Evolutionary conservation across 2,329 filamentous ascomycete genomes (phyloP).

Genomic region (Pseudogymnoascus sp.): DNA sequence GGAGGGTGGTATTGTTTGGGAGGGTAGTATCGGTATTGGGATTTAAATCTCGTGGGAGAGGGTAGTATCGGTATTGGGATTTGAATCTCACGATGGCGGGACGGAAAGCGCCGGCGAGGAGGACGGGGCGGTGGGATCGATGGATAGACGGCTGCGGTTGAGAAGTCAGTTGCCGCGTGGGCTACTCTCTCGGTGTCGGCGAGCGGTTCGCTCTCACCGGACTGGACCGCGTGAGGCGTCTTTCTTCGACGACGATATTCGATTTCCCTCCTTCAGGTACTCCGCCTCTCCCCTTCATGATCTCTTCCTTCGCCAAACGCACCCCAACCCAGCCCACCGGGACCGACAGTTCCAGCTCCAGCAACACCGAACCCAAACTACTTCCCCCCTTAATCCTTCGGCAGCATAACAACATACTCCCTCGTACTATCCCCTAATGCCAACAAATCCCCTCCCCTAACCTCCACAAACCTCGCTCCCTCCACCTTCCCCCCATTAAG

Average conservation of each 20-base stretch:
- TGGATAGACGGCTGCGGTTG: not conserved
- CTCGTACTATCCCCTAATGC: slow-evolving; percentile 80
- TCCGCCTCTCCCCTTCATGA: not conserved
- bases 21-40: too few relatives aligned
- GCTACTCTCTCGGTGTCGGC: not conserved
- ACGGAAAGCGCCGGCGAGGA: not conserved
- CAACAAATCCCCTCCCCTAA: slow-evolving; percentile 82
- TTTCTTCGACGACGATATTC: not conserved
- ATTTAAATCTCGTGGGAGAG: too few relatives aligned
- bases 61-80: not conserved
- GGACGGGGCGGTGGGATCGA: too few relatives aligned
- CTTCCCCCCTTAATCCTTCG: slow-evolving; percentile 19
- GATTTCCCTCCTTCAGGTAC: not conserved
- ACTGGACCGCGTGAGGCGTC: not conserved
- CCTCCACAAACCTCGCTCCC: slow-evolving; percentile 72
- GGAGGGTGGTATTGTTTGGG: too few relatives aligned
- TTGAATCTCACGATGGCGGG: not conserved
- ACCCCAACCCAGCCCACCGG: not conserved
- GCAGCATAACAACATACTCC: slow-evolving; percentile 93
- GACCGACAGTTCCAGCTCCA: too few relatives aligned
- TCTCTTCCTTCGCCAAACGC: not conserved
- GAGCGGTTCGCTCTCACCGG: not conserved
- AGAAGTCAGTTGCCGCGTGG: not conserved
- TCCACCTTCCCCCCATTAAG: slow-evolving; percentile 72
- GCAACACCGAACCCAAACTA: not conserved